A percentile compares a stretch with the other conserved stretches of the same genome.
These are phyloP conservation scores for Wickerhamiella azyma DNA, from an alignment of 805 yeast species.

Conservation along the genomic window DNA sequence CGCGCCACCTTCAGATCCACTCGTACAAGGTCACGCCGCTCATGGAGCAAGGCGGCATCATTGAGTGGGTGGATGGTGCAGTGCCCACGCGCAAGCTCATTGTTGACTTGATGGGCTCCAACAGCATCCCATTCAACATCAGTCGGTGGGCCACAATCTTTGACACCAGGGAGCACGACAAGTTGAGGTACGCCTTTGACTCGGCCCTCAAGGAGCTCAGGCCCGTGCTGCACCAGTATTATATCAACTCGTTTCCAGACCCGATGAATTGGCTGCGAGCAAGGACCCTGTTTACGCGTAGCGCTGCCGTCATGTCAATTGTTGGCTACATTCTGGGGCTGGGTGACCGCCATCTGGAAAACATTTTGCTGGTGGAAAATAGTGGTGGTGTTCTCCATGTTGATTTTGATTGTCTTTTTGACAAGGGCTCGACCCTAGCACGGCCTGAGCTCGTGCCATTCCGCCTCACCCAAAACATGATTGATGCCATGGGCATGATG, in stretches of 20 bases:
- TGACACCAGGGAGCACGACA: slow-evolving; percentile 19
- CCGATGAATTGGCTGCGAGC: slow-evolving; percentile 79
- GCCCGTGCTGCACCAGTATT: slow-evolving; percentile 69
- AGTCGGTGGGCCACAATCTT: slow-evolving; percentile 13
- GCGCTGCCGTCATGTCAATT: slow-evolving; percentile 93
- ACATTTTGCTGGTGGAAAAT: slow-evolving; percentile 56
- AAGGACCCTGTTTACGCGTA: slow-evolving; percentile 56
- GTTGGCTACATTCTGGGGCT: slow-evolving; percentile 88
- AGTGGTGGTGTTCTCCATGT: slow-evolving; percentile 81
- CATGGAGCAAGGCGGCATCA: slow-evolving; percentile 74
- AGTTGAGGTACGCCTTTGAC: slow-evolving; percentile 25
- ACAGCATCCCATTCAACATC: slow-evolving; percentile 26
- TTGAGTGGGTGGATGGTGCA: slow-evolving; percentile 77
- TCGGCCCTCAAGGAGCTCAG: slow-evolving; percentile 25
- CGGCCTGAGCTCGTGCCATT: slow-evolving; percentile 94
- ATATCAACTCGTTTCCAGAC: slow-evolving; percentile 74
- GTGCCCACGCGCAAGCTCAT: slow-evolving; percentile 56
- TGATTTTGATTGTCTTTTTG: slow-evolving; percentile 93
- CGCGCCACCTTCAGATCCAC: slow-evolving; percentile 53
- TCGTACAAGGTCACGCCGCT: slow-evolving; percentile 84
- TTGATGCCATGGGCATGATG: slow-evolving; percentile 70
- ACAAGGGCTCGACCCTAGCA: slow-evolving; percentile 47
- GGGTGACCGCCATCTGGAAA: slow-evolving; percentile 95
- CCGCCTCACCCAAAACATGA: slow-evolving; percentile 74
- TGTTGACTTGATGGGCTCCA: slow-evolving; percentile 30